These are phyloP conservation scores for Neoscytalidium dimidiatum DNA, from an alignment of 2,329 filamentous ascomycete species.

Conservation along the genomic window DNA sequence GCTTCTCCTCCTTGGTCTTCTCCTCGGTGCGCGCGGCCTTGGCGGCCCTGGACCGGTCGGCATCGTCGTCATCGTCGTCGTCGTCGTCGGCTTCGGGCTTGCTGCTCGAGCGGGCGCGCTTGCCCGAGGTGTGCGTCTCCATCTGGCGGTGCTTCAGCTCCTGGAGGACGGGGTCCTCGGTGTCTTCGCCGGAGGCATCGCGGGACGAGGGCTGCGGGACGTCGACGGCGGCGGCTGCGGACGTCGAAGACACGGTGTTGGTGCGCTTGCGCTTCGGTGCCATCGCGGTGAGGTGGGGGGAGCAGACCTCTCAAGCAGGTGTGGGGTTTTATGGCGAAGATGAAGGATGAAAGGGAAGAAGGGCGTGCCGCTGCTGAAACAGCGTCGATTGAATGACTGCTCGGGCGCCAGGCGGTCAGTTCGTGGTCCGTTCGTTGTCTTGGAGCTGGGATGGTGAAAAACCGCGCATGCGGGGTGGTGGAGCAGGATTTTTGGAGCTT, in stretches of 20 bases:
- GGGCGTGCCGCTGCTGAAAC: constrained; percentile 8
- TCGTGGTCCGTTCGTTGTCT: constrained; percentile 15
- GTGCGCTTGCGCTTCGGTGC: constrained; percentile 79
- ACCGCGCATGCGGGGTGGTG: constrained; percentile 5
- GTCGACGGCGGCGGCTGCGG: constrained; percentile 45
- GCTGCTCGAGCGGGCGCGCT: constrained; percentile 69
- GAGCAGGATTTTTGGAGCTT: neutral
- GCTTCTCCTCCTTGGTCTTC: constrained; percentile 25
- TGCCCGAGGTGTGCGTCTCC: constrained; percentile 58
- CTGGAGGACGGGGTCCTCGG: constrained; percentile 67
- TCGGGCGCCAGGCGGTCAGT: constrained; percentile 16
- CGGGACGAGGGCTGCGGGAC: constrained; percentile 72
- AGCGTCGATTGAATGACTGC: constrained; percentile 5
- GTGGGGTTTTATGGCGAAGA: neutral
- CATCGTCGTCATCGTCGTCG: constrained; percentile 45
- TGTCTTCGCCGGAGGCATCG: constrained; percentile 82
- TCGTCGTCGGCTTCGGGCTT: constrained; percentile 44
- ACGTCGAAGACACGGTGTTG: constrained; percentile 49
- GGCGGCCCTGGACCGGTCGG: constrained; percentile 40
- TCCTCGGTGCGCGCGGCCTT: constrained; percentile 26
- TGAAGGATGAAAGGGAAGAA: neutral
- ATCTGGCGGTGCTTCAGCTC: constrained; percentile 58
- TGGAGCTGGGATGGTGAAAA: constrained; percentile 3
- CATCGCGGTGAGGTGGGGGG: constrained; percentile 26
- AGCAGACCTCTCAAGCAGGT: neutral